Percentiles rank a stretch among this genome's conserved stretches.
These are phyloP conservation scores for Raddia guianensis DNA, from an alignment of 176 grass and related monocot species.

Conservation along the genomic window DNA sequence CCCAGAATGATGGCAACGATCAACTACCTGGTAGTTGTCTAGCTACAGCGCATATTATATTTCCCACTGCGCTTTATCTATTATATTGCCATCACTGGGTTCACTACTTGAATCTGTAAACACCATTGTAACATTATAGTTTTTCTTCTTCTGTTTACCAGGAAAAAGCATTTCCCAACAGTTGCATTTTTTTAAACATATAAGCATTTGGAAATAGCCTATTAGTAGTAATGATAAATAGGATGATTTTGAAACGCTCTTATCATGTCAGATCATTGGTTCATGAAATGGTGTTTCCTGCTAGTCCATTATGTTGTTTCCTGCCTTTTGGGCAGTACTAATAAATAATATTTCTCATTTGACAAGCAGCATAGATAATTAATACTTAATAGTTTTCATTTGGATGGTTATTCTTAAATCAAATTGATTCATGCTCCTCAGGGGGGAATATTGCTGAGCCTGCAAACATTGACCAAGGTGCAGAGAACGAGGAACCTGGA, in stretches of 20 bases:
- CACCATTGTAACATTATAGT: not conserved
- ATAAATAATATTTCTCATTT: conserved; percentile 10
- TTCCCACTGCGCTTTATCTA: conserved; percentile 1
- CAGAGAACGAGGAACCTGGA: conserved; percentile 64
- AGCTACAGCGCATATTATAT: conserved; percentile 19
- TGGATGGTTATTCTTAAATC: not conserved
- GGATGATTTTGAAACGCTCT: conserved; percentile 4
- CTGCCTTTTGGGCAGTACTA: not conserved
- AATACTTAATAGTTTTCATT: not conserved
- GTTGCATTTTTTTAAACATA: not conserved
- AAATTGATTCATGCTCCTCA: conserved; percentile 26
- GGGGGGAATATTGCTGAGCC: conserved; percentile 59
- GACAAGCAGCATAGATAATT: not conserved
- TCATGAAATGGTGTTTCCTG: conserved; percentile 21
- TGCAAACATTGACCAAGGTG: conserved; percentile 54
- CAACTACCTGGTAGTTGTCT: conserved; percentile 52
- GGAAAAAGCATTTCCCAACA: not conserved
- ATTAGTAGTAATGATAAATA: not conserved
- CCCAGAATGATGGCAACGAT: conserved; percentile 56
- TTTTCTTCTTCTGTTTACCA: conserved; percentile 23
- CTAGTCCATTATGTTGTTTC: not conserved
- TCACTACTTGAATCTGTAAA: not conserved
- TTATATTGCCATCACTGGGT: not conserved
- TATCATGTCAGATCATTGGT: conserved; percentile 15
- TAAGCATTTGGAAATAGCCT: not conserved